Evolutionary conservation across 1,139 yeast genomes (phyloP).

Genomic region (Petasospora rhodanensis): DNA sequence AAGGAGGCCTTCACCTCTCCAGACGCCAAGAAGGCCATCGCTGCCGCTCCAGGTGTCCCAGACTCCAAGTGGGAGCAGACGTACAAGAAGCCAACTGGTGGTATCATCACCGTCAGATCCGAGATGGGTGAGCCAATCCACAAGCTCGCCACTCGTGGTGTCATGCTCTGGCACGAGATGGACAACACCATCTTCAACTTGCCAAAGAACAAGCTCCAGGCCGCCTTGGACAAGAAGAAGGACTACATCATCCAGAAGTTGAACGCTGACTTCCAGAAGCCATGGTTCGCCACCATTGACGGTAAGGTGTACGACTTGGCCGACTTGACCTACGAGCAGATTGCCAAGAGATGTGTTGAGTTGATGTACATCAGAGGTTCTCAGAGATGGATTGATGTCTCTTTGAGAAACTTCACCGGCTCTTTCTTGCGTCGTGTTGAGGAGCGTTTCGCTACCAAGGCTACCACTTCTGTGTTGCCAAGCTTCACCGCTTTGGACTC

Average conservation of each 20-base stretch:
- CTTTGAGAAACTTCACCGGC: slow-evolving; percentile 85
- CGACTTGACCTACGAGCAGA: slow-evolving; percentile 94
- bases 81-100: slow-evolving; percentile 94
- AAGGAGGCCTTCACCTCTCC: slow-evolving; percentile 93
- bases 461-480: slow-evolving; percentile 67
- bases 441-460: slow-evolving; percentile 76
- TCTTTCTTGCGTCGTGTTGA: slow-evolving; percentile 89
- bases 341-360: slow-evolving; percentile 82
- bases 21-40: slow-evolving; percentile 91
- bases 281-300: slow-evolving; percentile 72
- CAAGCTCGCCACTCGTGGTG: slow-evolving; percentile 98
- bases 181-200: slow-evolving; percentile 89
- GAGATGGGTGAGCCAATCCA: slow-evolving; percentile 99
- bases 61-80: slow-evolving; percentile 91
- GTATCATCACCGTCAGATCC: slow-evolving; percentile 89
- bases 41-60: slow-evolving; percentile 82
- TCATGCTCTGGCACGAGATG: slow-evolving; percentile 91
- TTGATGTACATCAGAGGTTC: slow-evolving; percentile 81
- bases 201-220: slow-evolving; percentile 85
- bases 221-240: slow-evolving; percentile 76
- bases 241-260: slow-evolving; percentile 79
- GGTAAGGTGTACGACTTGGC: slow-evolving; percentile 86
- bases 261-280: slow-evolving; percentile 94
- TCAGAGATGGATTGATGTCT: slow-evolving; percentile 80
- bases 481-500: slow-evolving; percentile 60